Evolutionary conservation across 2,329 filamentous ascomycete species (phyloP), one percentile per base, ranked within the genome.

Genomic region (Neopestalotiopsis sp.): DNA sequence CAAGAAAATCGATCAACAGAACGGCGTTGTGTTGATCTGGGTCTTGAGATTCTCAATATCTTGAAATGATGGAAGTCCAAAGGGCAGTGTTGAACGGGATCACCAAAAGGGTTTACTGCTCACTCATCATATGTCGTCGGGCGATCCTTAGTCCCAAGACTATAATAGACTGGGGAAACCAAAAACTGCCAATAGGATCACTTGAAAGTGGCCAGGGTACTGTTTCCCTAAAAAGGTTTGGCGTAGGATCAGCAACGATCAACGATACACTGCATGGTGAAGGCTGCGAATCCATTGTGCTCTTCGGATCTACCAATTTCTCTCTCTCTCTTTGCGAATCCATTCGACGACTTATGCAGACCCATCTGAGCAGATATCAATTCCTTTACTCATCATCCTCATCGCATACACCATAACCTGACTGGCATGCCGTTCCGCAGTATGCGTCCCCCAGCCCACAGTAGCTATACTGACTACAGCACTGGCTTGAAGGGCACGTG

Each of bases 361-460:
- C 12, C 20, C 13, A 20, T 10, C 56, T 20, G 20, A 58, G 17
- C 13, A 24, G 56, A 30, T 10, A 24, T 5, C 13, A 58, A 30
- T 24, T 38, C 34, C 34, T 7, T 38, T 38, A 38, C 34, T 38
- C 24, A 34, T 13, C 30, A 24, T 38, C 42, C 64, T 67, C 70
- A 20, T 49, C 70, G 28, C 73, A 75, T 17, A 34, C 66, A 5
- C 73, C 73, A 61, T 71, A 73, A 5, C 70, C 70, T 34, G 32
- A 61, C 65, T 73, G 73, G 38, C 73, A 74, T 5, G 71, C 70
- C n/a, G 68, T 45, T 12, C 71, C 71, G 45, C 73, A 75, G 59
- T 71, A 70, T 28, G 59, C n/a, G 5, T 9, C 58, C 2, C 58
- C 66, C 5, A 63, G 65, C 7, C 72, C 71, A 38, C 73, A 74